Evolutionary conservation across 2,329 filamentous ascomycete species (phyloP).

Genomic region (Aspergillus sp.): DNA sequence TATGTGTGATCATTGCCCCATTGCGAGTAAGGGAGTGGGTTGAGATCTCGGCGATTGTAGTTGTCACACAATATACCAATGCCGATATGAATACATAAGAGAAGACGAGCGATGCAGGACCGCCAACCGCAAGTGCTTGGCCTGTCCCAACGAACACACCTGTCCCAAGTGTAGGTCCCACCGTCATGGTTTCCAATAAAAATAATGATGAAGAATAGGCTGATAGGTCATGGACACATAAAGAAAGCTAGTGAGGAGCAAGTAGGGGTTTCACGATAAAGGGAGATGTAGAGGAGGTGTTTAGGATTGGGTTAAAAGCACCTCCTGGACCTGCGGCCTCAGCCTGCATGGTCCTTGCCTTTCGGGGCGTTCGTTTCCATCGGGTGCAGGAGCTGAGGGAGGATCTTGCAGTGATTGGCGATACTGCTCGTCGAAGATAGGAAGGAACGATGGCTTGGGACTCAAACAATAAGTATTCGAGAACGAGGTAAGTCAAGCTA

Average conservation of each 20-base stretch:
- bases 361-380: neutral
- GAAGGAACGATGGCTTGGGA: neutral
- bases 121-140: slow-evolving; percentile 52
- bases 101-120: slow-evolving; percentile 52
- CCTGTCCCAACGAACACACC: slow-evolving; percentile 57
- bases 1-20: slow-evolving; percentile 42
- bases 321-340: neutral
- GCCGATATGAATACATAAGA: slow-evolving; percentile 52
- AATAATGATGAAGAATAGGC: slow-evolving; percentile 15
- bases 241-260: neutral
- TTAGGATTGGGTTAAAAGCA: too few species aligned
- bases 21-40: slow-evolving; percentile 37
- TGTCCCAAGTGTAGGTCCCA: slow-evolving; percentile 58
- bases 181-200: slow-evolving; percentile 51
- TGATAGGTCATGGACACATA: neutral
- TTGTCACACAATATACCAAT: slow-evolving; percentile 51
- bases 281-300: neutral
- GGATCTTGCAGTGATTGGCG: neutral
- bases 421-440: neutral
- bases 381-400: neutral
- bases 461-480: neutral
- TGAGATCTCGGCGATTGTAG: slow-evolving; percentile 40
- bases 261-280: neutral
- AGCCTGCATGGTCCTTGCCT: neutral
- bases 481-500: neutral